Conservation (phyloP, 805 yeast species). For the Kodamaea fukazawae region DNA sequence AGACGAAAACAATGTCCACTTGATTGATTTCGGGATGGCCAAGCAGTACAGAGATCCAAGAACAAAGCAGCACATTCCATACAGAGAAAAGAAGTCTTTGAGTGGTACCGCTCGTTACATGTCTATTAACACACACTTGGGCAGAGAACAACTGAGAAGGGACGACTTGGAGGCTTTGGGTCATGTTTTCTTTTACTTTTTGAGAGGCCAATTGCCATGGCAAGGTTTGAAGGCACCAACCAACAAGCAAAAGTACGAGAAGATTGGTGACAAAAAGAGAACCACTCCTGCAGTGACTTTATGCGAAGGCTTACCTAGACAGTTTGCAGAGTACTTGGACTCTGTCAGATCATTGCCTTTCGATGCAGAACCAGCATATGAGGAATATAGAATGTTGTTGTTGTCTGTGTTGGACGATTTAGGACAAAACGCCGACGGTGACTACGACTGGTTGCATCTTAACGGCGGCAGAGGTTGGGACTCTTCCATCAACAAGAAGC, state of each 20-base stretch:
- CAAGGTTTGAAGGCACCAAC: slow-evolving; percentile 88
- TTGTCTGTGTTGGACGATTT: slow-evolving; percentile 55
- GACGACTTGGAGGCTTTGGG: slow-evolving; percentile 82
- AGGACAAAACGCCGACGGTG: slow-evolving; percentile 61
- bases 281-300: slow-evolving; percentile 62
- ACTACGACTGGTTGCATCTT: slow-evolving; percentile 78
- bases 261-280: slow-evolving; percentile 78
- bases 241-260: slow-evolving; percentile 79
- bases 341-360: slow-evolving; percentile 67
- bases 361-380: slow-evolving; percentile 80
- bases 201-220: slow-evolving; percentile 83
- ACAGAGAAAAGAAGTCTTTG: slow-evolving; percentile 73
- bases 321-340: slow-evolving; percentile 70
- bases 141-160: slow-evolving; percentile 79
- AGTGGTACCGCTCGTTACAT: slow-evolving; percentile 85
- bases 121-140: slow-evolving; percentile 86
- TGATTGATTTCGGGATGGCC: slow-evolving; percentile 87
- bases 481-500: slow-evolving; percentile 68
- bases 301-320: slow-evolving; percentile 64
- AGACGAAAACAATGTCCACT: slow-evolving; percentile 64
- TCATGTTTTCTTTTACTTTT: slow-evolving; percentile 76
- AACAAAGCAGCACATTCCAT: slow-evolving; percentile 78
- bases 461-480: slow-evolving; percentile 85
- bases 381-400: slow-evolving; percentile 59
- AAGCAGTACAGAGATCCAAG: slow-evolving; percentile 79